Percentiles rank a stretch among this genome's conserved stretches.
phyloP scores from a whole-genome alignment of 1,284 basidiomycete genomes.

The Caloboletus inedulis region DNA sequence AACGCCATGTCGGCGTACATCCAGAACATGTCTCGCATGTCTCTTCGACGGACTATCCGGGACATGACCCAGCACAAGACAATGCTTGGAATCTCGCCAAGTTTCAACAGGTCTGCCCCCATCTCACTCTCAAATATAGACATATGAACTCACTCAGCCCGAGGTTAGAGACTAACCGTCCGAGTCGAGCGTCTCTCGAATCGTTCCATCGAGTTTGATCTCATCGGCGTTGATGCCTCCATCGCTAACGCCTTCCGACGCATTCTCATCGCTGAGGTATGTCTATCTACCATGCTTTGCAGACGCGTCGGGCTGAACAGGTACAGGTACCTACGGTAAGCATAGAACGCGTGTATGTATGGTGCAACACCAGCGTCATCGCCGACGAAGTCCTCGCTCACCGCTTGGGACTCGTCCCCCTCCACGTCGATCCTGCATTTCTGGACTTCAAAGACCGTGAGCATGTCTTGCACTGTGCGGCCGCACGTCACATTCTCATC shows the following conservation, averaged over 20 bases:
- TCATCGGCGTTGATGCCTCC: conserved; percentile 93
- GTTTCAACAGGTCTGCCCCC: conserved; percentile 70
- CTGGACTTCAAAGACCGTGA: conserved; percentile 48
- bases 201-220: conserved; percentile 88
- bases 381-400: conserved; percentile 94
- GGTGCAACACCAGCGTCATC: conserved; percentile 94
- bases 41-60: conserved; percentile 81
- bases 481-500: not conserved
- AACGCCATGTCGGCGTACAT: conserved; percentile 55
- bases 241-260: conserved; percentile 94
- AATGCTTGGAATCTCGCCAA: conserved; percentile 76
- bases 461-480: conserved; percentile 11
- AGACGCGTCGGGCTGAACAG: conserved; percentile 2
- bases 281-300: conserved; percentile 19
- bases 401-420: conserved; percentile 85
- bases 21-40: conserved; percentile 78
- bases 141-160: not conserved
- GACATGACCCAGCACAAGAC: conserved; percentile 81
- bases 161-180: conserved; percentile 67
- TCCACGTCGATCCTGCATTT: conserved; percentile 80
- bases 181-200: conserved; percentile 77
- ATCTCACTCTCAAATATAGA: not conserved
- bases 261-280: conserved; percentile 91
- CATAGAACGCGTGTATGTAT: conserved; percentile 93
- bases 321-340: conserved; percentile 84